phyloP scores from a whole-genome alignment of 768 basidiomycete genomes.

The Thelephora ganbajun region DNA sequence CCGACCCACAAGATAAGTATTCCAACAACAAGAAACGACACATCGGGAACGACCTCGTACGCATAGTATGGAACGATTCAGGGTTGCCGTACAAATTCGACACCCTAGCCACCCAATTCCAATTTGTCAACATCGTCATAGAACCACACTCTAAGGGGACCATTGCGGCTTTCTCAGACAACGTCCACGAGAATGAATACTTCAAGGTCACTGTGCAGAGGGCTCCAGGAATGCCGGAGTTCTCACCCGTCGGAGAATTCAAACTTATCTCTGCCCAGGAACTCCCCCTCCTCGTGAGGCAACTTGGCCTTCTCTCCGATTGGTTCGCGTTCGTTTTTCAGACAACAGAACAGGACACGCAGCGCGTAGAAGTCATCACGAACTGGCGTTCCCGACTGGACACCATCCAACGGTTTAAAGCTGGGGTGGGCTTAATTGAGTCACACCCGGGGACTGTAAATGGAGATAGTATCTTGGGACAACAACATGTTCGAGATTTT shows the following conservation, averaged over 20 bases:
- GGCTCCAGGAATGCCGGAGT: slow-evolving; percentile 84
- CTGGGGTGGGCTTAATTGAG: slow-evolving; percentile 10
- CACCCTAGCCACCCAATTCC: slow-evolving; percentile 85
- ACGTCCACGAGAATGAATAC: slow-evolving; percentile 81
- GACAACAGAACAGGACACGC: slow-evolving; percentile 57
- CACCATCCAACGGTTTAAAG: slow-evolving; percentile 56
- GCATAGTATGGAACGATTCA: slow-evolving; percentile 97
- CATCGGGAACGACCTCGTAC: slow-evolving; percentile 93
- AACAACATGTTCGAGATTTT: slow-evolving; percentile 20
- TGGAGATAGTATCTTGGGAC: slow-evolving; percentile 13
- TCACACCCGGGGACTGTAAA: slow-evolving; percentile 11
- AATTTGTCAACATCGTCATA: slow-evolving; percentile 95
- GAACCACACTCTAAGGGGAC: slow-evolving; percentile 83
- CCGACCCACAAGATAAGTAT: slow-evolving; percentile 46
- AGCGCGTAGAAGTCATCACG: slow-evolving; percentile 65
- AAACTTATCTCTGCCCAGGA: slow-evolving; percentile 87
- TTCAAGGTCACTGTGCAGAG: slow-evolving; percentile 91
- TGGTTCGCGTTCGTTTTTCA: slow-evolving; percentile 83
- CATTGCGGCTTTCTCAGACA: slow-evolving; percentile 75
- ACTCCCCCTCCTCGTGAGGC: slow-evolving; percentile 77
- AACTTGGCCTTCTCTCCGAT: slow-evolving; percentile 77
- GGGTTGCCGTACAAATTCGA: slow-evolving; percentile 83
- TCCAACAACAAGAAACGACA: slow-evolving; percentile 84
- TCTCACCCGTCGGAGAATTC: slow-evolving; percentile 84
- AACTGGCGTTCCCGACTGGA: slow-evolving; percentile 80